Conservation (phyloP, 2,329 filamentous ascomycete species). For the Colletotrichum tamarilloi region DNA sequence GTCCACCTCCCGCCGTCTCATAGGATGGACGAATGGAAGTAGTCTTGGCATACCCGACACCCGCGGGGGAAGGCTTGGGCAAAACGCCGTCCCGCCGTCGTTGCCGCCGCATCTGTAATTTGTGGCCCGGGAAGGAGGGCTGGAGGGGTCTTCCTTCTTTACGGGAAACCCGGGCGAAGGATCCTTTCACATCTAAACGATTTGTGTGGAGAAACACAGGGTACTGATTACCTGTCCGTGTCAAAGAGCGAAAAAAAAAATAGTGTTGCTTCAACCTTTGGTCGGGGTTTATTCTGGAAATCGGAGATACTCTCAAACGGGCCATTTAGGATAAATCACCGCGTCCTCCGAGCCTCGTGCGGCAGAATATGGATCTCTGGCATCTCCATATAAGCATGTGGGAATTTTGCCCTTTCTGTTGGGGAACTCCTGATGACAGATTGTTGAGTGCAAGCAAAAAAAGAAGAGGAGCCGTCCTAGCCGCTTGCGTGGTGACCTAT, state of each 20-base stretch:
- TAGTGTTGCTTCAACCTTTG: no score
- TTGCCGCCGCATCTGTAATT: slow-evolving; percentile 8
- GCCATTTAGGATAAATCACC: slow-evolving; percentile 10
- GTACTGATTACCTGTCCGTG: no score
- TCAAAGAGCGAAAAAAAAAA: neutral
- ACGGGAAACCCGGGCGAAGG: slow-evolving; percentile 11
- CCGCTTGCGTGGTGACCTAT: slow-evolving; percentile 6
- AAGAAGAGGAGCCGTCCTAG: slow-evolving; percentile 2
- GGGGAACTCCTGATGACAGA: slow-evolving; percentile 21
- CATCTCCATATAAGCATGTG: slow-evolving; percentile 8
- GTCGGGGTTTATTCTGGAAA: slow-evolving; percentile 6
- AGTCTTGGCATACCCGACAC: slow-evolving; percentile 30
- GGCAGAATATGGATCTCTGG: neutral
- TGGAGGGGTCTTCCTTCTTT: neutral
- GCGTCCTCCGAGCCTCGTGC: slow-evolving; percentile 23
- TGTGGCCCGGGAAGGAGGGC: neutral
- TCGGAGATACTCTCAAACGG: slow-evolving; percentile 2
- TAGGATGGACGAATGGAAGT: slow-evolving; percentile 36
- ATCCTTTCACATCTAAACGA: neutral
- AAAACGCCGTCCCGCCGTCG: slow-evolving; percentile 10
- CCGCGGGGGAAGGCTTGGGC: slow-evolving; percentile 8
- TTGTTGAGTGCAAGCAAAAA: slow-evolving; percentile 20
- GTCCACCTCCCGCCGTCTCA: slow-evolving; percentile 29
- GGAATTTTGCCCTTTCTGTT: slow-evolving; percentile 24
- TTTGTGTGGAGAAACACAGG: neutral